A percentile compares a stretch with the other conserved stretches of the same genome.
Conservation (phyloP, 75 land plant genomes). For the Ceratopteris richardii region DNA sequence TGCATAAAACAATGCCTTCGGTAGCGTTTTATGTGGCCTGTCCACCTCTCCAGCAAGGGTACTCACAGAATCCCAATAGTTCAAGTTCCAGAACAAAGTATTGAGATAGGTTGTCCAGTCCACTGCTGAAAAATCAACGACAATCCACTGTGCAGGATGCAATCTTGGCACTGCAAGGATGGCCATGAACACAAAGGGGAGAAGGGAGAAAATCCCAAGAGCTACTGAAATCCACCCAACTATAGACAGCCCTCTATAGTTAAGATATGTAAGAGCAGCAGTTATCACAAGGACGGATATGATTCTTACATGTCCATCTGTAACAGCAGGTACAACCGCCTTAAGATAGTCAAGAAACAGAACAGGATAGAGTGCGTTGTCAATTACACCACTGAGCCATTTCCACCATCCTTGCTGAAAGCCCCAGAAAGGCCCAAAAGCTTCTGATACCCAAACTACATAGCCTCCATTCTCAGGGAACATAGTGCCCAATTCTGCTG, state of each 20-base stretch:
- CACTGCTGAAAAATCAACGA: constrained; percentile 11
- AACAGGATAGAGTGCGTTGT: too few species aligned
- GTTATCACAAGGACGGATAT: constrained; percentile 38
- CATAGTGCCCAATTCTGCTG: constrained; percentile 75
- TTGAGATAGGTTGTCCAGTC: constrained; percentile 69
- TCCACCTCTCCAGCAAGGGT: constrained; percentile 53
- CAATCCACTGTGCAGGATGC: constrained; percentile 42
- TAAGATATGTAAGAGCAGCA: constrained; percentile 45
- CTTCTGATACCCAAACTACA: constrained; percentile 60
- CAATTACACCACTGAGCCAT: constrained; percentile 54
- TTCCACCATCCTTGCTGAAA: constrained; percentile 54
- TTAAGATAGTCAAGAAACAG: constrained; percentile 68
- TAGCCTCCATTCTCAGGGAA: constrained; percentile 82
- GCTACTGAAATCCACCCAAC: constrained; percentile 51
- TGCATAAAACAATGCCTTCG: constrained; percentile 43
- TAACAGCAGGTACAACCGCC: constrained; percentile 37
- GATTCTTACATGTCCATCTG: constrained; percentile 38
- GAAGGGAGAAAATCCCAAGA: constrained; percentile 47
- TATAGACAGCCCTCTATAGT: constrained; percentile 64
- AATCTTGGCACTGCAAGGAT: constrained; percentile 44
- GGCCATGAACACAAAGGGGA: constrained; percentile 44
- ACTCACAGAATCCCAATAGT: constrained; percentile 83
- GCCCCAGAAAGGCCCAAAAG: constrained; percentile 62
- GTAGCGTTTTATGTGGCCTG: constrained; percentile 38
- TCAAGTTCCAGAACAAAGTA: constrained; percentile 85